Percentiles rank a stretch among this genome's conserved stretches.
These are phyloP conservation scores for Coemansia sp. DNA, from an alignment of 192 early-diverging fungal genomes.

Conservation along the genomic window DNA sequence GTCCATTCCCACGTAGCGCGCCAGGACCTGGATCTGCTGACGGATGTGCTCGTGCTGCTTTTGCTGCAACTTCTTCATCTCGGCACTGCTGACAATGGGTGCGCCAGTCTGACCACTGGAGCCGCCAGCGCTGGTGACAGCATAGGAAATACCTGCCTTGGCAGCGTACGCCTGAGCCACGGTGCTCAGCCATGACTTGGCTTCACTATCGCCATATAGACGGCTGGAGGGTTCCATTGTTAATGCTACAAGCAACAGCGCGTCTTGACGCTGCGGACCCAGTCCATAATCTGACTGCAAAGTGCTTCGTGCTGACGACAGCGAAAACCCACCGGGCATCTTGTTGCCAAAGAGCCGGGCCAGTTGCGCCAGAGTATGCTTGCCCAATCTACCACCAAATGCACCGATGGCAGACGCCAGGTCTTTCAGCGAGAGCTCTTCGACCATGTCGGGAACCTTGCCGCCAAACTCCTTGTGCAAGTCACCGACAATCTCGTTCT, in stretches of 20 bases:
- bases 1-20: conserved; percentile 77
- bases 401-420: conserved; percentile 69
- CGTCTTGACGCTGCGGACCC: conserved; percentile 74
- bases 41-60: conserved; percentile 72
- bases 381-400: conserved; percentile 72
- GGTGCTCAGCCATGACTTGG: conserved; percentile 80
- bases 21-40: conserved; percentile 81
- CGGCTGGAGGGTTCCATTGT: conserved; percentile 83
- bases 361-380: conserved; percentile 71
- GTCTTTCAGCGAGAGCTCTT: conserved; percentile 86
- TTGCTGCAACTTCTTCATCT: conserved; percentile 77
- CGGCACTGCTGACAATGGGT: conserved; percentile 87
- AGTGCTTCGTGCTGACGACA: conserved; percentile 72
- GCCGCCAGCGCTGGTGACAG: conserved; percentile 37
- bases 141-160: conserved; percentile 70
- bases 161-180: conserved; percentile 74
- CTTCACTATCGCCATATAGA: conserved; percentile 72
- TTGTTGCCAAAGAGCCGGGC: conserved; percentile 82
- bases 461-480: conserved; percentile 90
- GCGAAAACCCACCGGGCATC: conserved; percentile 92
- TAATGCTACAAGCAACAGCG: conserved; percentile 72
- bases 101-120: conserved; percentile 21
- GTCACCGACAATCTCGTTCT: conserved; percentile 97
- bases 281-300: conserved; percentile 77
- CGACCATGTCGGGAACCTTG: conserved; percentile 85